Percentiles rank a stretch among this genome's conserved stretches.
Conservation (phyloP, 805 yeast genomes). For the Sugiyamaella smithiae region DNA sequence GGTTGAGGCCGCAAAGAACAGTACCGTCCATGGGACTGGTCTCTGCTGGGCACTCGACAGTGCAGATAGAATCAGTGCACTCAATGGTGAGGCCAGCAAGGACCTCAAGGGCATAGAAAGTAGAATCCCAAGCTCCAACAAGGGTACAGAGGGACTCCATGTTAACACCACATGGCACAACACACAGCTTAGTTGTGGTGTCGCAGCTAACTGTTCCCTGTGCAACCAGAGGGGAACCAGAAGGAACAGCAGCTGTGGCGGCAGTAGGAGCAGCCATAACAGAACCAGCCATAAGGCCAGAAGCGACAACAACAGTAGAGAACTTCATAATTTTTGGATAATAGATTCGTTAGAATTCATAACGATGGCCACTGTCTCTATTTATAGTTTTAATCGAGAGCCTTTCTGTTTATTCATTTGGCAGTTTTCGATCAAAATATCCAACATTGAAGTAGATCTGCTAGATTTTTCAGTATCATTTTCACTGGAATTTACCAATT, state of each 20-base stretch:
- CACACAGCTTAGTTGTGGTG: conserved; percentile 17
- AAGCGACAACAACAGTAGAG: conserved; percentile 13
- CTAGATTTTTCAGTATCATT: no score
- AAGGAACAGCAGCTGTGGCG: not conserved
- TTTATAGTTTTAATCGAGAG: no score
- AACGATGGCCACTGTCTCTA: no score
- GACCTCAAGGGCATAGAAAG: conserved; percentile 17
- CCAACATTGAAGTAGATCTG: no score
- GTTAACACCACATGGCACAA: conserved; percentile 14
- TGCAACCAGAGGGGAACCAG: conserved; percentile 2
- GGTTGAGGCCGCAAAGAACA: conserved; percentile 11
- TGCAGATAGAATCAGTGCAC: conserved; percentile 17
- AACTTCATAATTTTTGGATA: conserved; percentile 18
- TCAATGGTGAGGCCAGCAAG: conserved; percentile 16
- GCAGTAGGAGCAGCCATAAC: conserved; percentile 15
- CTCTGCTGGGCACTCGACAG: conserved; percentile 15
- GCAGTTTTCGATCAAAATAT: no score
- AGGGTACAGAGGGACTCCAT: conserved; percentile 13
- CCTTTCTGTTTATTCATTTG: no score
- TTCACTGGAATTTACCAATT: not conserved
- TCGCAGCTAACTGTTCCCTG: conserved; percentile 15
- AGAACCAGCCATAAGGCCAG: conserved; percentile 14
- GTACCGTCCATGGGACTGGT: conserved; percentile 5
- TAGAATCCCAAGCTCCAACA: conserved; percentile 19
- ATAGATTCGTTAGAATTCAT: no score